phyloP scores from a whole-genome alignment of 208 protist species.

The Trypanosomatidae sp. region DNA sequence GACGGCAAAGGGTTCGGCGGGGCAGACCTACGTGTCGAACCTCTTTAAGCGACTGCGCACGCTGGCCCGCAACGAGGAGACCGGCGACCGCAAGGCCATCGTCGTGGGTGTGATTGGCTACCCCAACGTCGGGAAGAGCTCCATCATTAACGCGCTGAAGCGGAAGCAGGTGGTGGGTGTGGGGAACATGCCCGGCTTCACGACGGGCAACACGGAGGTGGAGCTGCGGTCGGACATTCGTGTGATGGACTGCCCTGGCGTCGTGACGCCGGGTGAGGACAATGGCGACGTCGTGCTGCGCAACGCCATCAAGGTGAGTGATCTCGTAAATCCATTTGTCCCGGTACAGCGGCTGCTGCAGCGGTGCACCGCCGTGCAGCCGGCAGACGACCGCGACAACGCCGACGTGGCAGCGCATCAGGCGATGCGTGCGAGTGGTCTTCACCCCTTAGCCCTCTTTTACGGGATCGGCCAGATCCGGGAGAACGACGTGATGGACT shows the following conservation, averaged over 20 bases:
- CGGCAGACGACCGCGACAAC: conserved; percentile 49
- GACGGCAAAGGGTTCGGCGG: conserved; percentile 61
- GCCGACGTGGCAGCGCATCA: conserved; percentile 28
- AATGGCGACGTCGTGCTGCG: conserved; percentile 93
- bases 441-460: conserved; percentile 82
- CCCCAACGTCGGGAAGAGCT: conserved; percentile 98
- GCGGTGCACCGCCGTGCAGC: conserved; percentile 65
- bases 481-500: conserved; percentile 78
- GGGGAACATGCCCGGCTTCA: conserved; percentile 95
- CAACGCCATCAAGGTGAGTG: conserved; percentile 95
- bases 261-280: conserved; percentile 90
- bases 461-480: conserved; percentile 79
- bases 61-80: conserved; percentile 76
- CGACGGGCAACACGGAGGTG: conserved; percentile 94
- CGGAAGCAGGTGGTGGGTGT: conserved; percentile 89
- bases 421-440: conserved; percentile 10
- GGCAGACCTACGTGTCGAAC: conserved; percentile 65
- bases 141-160: conserved; percentile 98
- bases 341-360: conserved; percentile 92
- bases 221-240: conserved; percentile 96
- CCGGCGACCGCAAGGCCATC: conserved; percentile 86
- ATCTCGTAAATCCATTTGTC: conserved; percentile 91
- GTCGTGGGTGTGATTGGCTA: conserved; percentile 98
- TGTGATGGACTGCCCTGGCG: conserved; percentile 97
- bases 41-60: conserved; percentile 93